Evolutionary conservation across 2,329 filamentous ascomycete genomes (phyloP), one percentile per base, ranked within the genome.

Genomic region (Penicillium sp.): DNA sequence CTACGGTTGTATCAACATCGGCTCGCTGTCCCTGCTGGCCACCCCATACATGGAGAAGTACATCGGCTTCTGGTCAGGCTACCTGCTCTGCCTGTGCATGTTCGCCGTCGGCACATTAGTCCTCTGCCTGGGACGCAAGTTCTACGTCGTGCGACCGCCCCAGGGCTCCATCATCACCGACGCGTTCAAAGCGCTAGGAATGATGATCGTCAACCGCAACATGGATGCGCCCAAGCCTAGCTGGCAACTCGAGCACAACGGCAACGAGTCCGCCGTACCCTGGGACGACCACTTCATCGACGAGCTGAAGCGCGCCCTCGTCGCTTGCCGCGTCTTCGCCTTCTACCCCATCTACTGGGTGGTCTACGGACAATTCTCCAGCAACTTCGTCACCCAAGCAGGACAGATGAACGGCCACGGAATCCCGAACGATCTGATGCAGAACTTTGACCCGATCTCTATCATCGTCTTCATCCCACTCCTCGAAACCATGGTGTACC

Each of bases 381-480:
- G 78, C 69, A 89, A 87, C 73, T 80, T 87, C 59, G 82, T 85
- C 60, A 84, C 84, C 10, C 87, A 90, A 69, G 80, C 80, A 46
- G 75, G 73, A n/a, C 77, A 77, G 55, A 83, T 84, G 87, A 63
- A 80, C 46, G 81, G 86, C 2, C 78, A 87, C 65, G 87, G 88
- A 26, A 80, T 90, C 3, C 89, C 89, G 63, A 92, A 92, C 76
- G 89, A 92, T 66, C 75, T 91, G 51, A 82, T 92, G 63, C 82
- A 85, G 68, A 91, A 91, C 73, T 77, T 92, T 33, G 86, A 91
- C 69, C 87, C 89, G 5, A 83, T 92, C 58, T 83, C 87, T 21
- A 83, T 91, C 55, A 82, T 92, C 61, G 84, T 92, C 65, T 82
- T 91, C 71, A 87, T 91, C 42, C 88, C 88, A 2, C 74, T 91